A percentile compares a stretch with the other conserved stretches of the same genome.
Conservation (phyloP, 2,329 filamentous ascomycete species). For the Dactylellina haptotyla region DNA sequence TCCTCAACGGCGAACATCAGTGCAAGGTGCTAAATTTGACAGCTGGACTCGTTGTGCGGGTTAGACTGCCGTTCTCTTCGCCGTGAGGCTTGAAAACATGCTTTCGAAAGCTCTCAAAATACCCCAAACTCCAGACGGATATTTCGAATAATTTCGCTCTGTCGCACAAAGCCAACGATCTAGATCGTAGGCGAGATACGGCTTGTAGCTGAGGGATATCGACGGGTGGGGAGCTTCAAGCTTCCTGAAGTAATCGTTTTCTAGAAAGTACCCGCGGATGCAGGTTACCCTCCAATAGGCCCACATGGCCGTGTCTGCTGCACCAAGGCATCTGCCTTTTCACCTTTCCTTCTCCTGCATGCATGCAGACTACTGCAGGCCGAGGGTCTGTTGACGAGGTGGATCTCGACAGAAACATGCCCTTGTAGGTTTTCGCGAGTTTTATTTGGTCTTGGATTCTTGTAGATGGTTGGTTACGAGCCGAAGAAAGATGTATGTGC, state of each 20-base stretch:
- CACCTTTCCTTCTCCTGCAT: conserved; percentile 44
- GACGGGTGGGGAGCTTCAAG: conserved; percentile 13
- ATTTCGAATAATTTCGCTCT: neutral
- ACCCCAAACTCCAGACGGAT: neutral
- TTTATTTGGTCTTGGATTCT: neutral
- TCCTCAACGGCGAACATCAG: conserved; percentile 17
- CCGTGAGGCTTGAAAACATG: neutral
- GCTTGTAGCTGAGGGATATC: neutral
- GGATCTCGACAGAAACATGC: conserved; percentile 5
- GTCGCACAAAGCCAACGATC: neutral
- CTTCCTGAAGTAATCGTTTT: conserved; percentile 20
- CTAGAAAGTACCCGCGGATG: conserved; percentile 51
- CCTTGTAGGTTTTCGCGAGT: conserved; percentile 18
- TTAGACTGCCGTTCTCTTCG: neutral
- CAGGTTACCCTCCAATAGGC: conserved; percentile 27
- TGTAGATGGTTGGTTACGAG: conserved; percentile 15
- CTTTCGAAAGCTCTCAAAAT: neutral
- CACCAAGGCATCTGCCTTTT: conserved; percentile 42
- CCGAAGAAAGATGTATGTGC: neutral
- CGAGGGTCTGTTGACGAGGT: conserved; percentile 20
- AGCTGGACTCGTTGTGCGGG: neutral
- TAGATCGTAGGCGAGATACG: neutral
- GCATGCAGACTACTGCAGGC: conserved; percentile 29
- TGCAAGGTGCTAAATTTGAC: conserved; percentile 10
- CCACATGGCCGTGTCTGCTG: conserved; percentile 43